These are phyloP conservation scores for Ophiosphaerella korrae DNA, from an alignment of 2,329 filamentous ascomycete species.

Conservation along the genomic window DNA sequence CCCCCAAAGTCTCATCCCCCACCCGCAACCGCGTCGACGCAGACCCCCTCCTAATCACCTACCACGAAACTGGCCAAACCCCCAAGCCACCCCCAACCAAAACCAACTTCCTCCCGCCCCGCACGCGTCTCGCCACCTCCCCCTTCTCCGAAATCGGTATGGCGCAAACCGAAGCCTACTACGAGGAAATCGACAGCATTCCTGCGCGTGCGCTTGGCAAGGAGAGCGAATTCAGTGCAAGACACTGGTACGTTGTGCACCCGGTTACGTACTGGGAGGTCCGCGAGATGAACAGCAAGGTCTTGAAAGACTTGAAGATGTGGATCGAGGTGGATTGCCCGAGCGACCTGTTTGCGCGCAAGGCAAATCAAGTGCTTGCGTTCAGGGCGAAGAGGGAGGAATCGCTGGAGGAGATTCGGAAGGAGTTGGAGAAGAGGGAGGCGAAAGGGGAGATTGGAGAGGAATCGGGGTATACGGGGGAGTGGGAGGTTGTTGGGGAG, in stretches of 20 bases:
- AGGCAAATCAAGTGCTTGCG: constrained; percentile 1
- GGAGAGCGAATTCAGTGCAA: constrained; percentile 2
- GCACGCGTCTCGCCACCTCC: not conserved
- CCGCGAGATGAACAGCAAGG: constrained; percentile 2
- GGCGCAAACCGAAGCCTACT: constrained; percentile 16
- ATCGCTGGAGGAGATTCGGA: constrained; percentile 10
- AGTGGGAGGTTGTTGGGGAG: constrained; percentile 2
- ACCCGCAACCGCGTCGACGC: constrained; percentile 8
- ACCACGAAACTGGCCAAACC: constrained; percentile 1
- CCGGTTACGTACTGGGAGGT: constrained; percentile 8
- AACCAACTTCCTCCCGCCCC: not conserved
- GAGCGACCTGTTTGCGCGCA: constrained; percentile 5
- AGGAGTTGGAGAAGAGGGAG: constrained; percentile 8
- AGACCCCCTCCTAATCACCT: not conserved
- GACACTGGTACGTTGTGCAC: constrained; percentile 17
- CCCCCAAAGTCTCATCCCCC: not conserved
- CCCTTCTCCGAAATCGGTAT: constrained; percentile 1
- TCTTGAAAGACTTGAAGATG: constrained; percentile 9
- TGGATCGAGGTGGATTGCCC: constrained; percentile 12
- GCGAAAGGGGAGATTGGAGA: not conserved
- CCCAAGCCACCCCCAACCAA: not conserved
- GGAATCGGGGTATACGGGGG: constrained; percentile 10
- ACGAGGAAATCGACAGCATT: constrained; percentile 20
- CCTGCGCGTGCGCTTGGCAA: constrained; percentile 7
- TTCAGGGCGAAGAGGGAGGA: constrained; percentile 9